Base-by-base conservation (phyloP, 1,139 yeast genomes). In the Blastobotrys capitulatus region DNA sequence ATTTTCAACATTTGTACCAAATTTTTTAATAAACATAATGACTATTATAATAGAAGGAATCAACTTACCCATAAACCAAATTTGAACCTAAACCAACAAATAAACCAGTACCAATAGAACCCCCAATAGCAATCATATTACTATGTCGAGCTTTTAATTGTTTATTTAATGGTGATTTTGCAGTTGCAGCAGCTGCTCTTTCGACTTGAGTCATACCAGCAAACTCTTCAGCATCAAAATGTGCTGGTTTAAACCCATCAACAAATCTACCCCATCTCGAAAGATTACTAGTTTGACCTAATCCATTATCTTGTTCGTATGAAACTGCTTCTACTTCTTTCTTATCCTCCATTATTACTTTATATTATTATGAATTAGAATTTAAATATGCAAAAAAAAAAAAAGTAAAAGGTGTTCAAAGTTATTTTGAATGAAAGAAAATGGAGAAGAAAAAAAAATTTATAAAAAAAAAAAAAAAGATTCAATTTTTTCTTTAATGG, bases 121-220 rank as follows among this genome's bases (percentile, higher is more conserved):
- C 95, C 62, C 95, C 95, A 59, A 87, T 82, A 44, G 95, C 94
- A 64, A 87, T 82, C 87, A 86, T 84, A 62, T 83, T 85, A 59
- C 86, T 70, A 72, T 86, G 80, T 73, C 83, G 71, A 46, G 69
- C 73, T 57, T 82, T 81, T 51, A 86, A 74, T 40, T 78, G 73
- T 63, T 87, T 74, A 46, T 80, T 72, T 54, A 86, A 75, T 1
- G 95, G 95, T 22, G 90, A 74, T 60, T 77, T 76, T 20, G 90
- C 85, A 13, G 62, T 60, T 15, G 50, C 50, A 3, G 15, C 26
- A 13, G 53, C 53, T 1, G 53, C 50, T 22, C 29, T 26, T 40
- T 50, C 53, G 7, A 47, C 44, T 4, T 25, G 38, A n/a, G 44
- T 15, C 41, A 50, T 57, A 69, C 55, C 31, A 63, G 76, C 38